These are phyloP conservation scores for Thelonectria olida DNA, from an alignment of 2,329 filamentous ascomycete genomes.

Conservation along the genomic window DNA sequence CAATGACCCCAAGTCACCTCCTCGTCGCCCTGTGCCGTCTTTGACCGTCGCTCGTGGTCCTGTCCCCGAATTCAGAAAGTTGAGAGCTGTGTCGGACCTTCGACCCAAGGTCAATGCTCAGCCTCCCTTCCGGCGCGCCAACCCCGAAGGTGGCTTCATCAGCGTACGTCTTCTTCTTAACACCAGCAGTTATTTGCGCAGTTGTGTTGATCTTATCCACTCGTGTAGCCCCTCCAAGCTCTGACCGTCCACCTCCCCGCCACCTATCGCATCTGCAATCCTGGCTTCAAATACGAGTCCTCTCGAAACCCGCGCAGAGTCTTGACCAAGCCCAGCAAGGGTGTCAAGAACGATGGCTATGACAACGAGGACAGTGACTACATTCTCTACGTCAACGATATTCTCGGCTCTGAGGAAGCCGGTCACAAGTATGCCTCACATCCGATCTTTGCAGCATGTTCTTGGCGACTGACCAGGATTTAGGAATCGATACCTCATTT, in stretches of 20 bases:
- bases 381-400: constrained; percentile 98
- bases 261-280: constrained; percentile 98
- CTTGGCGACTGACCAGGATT: constrained; percentile 10
- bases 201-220: constrained; percentile 21
- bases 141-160: constrained; percentile 97
- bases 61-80: constrained; percentile 87
- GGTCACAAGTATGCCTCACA: constrained; percentile 83
- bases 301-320: constrained; percentile 95
- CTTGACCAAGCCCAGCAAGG: constrained; percentile 97
- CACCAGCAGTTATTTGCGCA: background rate
- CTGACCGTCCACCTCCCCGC: constrained; percentile 91
- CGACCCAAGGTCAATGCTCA: constrained; percentile 86
- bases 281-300: constrained; percentile 97
- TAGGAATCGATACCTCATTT: constrained; percentile 95
- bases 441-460: constrained; percentile 3
- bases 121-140: constrained; percentile 89
- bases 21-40: constrained; percentile 59
- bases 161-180: constrained; percentile 71
- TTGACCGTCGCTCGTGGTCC: constrained; percentile 66
- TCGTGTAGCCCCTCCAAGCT: constrained; percentile 84
- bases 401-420: constrained; percentile 95
- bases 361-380: constrained; percentile 99
- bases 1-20: constrained; percentile 65
- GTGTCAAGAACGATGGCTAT: constrained; percentile 97
- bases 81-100: constrained; percentile 77